Evolutionary conservation across 352 stramenopile genomes (phyloP).

Genomic region (Lagenidium sp.): DNA sequence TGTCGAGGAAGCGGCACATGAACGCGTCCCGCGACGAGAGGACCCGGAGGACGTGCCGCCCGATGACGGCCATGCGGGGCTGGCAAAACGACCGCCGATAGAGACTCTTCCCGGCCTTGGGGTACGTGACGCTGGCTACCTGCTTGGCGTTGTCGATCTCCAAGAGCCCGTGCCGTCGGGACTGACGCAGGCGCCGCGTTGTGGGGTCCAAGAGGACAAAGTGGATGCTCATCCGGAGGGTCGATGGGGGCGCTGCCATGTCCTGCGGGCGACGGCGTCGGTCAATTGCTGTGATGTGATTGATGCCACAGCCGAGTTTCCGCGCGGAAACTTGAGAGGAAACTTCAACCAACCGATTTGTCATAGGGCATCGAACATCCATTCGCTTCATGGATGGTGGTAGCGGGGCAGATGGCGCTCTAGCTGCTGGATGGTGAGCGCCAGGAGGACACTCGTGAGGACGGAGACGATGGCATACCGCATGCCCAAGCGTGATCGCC

Average conservation of each 20-base stretch:
- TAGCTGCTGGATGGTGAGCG: too few species aligned
- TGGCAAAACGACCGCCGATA: background rate
- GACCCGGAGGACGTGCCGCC: slow-evolving; percentile 1
- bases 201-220: slow-evolving; percentile 3
- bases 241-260: background rate
- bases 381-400: too few species aligned
- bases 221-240: slow-evolving; percentile 1
- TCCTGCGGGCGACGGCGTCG: too few species aligned
- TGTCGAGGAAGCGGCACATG: slow-evolving; percentile 1
- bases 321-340: too few species aligned
- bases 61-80: slow-evolving; percentile 5
- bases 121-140: background rate
- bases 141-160: slow-evolving; percentile 3
- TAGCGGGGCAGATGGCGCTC: too few species aligned
- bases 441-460: slow-evolving; percentile 6
- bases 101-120: background rate
- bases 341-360: background rate
- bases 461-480: too few species aligned
- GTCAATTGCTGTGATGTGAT: too few species aligned
- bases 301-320: too few species aligned
- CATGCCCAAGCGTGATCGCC: slow-evolving; percentile 1
- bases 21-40: slow-evolving; percentile 1
- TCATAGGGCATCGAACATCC: background rate
- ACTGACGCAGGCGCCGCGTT: slow-evolving; percentile 3
- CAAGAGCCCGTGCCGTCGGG: background rate